These are phyloP conservation scores for Coniochaeta prunicola DNA, from an alignment of 2,329 filamentous ascomycete species.

Conservation along the genomic window DNA sequence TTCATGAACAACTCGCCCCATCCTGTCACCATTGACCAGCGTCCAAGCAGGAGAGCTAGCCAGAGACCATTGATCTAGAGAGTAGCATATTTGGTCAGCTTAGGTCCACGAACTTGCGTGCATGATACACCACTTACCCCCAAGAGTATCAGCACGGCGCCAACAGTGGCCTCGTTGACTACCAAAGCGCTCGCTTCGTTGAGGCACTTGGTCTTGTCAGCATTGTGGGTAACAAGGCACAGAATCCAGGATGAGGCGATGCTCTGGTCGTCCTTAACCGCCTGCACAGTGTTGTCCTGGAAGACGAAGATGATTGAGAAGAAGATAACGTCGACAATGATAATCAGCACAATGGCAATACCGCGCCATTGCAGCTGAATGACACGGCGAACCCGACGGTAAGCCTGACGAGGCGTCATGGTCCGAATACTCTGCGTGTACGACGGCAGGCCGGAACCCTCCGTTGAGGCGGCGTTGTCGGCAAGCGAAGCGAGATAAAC, in stretches of 20 bases:
- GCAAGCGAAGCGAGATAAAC: slow-evolving; percentile 82
- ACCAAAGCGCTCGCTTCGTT: slow-evolving; percentile 52
- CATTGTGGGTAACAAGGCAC: slow-evolving; percentile 56
- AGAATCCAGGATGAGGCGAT: slow-evolving; percentile 59
- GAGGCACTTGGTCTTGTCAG: slow-evolving; percentile 62
- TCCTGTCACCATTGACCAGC: slow-evolving; percentile 76
- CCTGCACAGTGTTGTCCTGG: slow-evolving; percentile 65
- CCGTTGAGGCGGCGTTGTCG: slow-evolving; percentile 64
- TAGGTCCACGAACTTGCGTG: neutral
- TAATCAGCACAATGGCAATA: slow-evolving; percentile 82
- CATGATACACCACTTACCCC: slow-evolving; percentile 45
- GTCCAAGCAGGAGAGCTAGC: slow-evolving; percentile 72
- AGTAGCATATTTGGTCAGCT: neutral
- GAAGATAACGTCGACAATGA: slow-evolving; percentile 86
- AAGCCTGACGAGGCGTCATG: slow-evolving; percentile 78
- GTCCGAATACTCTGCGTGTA: slow-evolving; percentile 70
- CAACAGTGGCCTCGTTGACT: slow-evolving; percentile 68
- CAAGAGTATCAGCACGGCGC: slow-evolving; percentile 76
- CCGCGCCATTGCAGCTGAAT: slow-evolving; percentile 92
- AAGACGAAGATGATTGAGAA: slow-evolving; percentile 89
- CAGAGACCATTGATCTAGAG: slow-evolving; percentile 73
- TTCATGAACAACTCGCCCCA: slow-evolving; percentile 63
- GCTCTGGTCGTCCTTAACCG: slow-evolving; percentile 42
- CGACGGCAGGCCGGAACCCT: slow-evolving; percentile 64
- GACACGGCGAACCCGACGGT: slow-evolving; percentile 77